phyloP scores from a whole-genome alignment of 140 eudicot genomes.

The Oenanthe javanica region DNA sequence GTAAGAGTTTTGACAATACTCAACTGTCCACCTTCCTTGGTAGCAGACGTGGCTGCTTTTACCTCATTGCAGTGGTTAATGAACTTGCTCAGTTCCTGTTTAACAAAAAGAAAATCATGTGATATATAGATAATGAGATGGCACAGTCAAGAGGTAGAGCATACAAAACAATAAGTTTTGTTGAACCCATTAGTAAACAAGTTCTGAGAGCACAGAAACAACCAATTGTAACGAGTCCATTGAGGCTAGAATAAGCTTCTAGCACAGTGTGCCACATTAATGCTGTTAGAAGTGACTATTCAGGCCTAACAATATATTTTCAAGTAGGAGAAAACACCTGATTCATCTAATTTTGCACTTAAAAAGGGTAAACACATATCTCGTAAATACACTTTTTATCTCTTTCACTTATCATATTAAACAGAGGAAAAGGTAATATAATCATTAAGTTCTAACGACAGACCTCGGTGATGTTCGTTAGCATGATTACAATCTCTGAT shows the following conservation, averaged over 20 bases:
- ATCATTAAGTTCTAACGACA: neutral
- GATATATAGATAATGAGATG: neutral
- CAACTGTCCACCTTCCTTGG: too few species aligned
- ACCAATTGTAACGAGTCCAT: too few species aligned
- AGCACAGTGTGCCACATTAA: neutral
- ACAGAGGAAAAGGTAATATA: neutral
- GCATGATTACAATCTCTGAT: neutral
- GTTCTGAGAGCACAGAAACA: too few species aligned
- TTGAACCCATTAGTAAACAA: neutral
- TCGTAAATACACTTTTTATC: neutral
- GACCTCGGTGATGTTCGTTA: neutral
- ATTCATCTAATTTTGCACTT: neutral
- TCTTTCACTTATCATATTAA: neutral
- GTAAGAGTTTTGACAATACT: too few species aligned
- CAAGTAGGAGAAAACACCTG: neutral
- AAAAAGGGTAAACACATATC: neutral
- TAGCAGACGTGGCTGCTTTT: too few species aligned
- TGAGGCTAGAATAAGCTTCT: too few species aligned
- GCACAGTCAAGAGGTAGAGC: neutral
- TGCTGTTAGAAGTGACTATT: neutral
- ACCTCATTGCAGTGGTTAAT: too few species aligned
- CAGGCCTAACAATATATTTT: neutral
- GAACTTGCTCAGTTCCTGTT: slow-evolving; percentile 82
- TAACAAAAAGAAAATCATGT: slow-evolving; percentile 2
- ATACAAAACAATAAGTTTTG: neutral